Evolutionary conservation across 2,329 filamentous ascomycete genomes (phyloP).

Genomic region (Neonectria faginata): DNA sequence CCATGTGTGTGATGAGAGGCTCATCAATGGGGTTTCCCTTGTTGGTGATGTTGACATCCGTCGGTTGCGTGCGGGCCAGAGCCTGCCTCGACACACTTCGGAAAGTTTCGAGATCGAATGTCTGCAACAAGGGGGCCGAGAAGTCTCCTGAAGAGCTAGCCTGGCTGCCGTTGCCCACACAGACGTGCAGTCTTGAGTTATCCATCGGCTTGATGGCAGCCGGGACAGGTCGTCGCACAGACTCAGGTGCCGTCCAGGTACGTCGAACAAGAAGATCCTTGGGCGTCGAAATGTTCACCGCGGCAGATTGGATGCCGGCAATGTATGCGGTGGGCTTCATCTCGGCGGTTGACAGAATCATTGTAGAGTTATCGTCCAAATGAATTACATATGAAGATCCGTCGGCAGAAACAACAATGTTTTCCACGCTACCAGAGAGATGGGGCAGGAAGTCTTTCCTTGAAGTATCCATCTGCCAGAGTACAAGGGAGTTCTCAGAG

Average conservation of each 20-base stretch:
- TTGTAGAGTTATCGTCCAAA: constrained; percentile 90
- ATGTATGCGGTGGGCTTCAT: constrained; percentile 86
- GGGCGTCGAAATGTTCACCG: constrained; percentile 61
- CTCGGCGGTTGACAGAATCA: constrained; percentile 91
- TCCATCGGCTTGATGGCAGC: constrained; percentile 72
- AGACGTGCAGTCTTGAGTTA: constrained; percentile 74
- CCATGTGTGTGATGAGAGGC: constrained; percentile 80
- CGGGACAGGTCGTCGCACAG: constrained; percentile 64
- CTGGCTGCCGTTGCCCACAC: constrained; percentile 72
- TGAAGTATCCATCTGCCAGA: constrained; percentile 93
- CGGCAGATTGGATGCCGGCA: constrained; percentile 79
- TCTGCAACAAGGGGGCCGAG: constrained; percentile 76
- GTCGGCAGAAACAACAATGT: constrained; percentile 81
- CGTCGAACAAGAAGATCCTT: constrained; percentile 66
- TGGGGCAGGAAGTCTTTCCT: constrained; percentile 89
- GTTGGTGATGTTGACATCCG: constrained; percentile 80
- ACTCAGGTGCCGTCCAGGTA: constrained; percentile 59
- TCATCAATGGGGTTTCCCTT: constrained; percentile 79
- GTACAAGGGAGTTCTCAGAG: constrained; percentile 85
- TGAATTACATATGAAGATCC: constrained; percentile 87
- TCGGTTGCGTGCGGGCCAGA: constrained; percentile 87
- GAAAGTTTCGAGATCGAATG: constrained; percentile 84
- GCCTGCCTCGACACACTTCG: constrained; percentile 88
- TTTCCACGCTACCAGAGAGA: constrained; percentile 85
- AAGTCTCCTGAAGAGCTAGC: constrained; percentile 63